Base-by-base conservation (phyloP, 163 green algal species). In the Scenedesmus sp. region DNA sequence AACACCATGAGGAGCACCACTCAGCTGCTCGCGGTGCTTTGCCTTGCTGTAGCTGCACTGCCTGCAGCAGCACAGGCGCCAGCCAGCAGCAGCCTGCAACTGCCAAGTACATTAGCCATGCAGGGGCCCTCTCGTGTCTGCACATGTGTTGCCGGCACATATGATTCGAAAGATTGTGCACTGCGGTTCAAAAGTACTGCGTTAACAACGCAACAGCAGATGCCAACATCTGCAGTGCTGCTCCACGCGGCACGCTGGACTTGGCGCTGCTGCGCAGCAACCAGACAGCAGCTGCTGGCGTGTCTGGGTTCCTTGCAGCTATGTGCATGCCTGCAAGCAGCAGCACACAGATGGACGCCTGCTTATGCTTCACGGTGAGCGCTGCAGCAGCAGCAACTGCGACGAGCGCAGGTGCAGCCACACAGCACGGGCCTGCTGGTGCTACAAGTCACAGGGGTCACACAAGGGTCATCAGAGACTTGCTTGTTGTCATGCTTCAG, bases 281-380 rank as follows among this genome's bases (percentile, higher is more conserved):
- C 30, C 83, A 88, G 51, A 79, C 83, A 37, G 83, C 83, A 51
- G 83, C 83, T 15, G 61, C 83, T 37, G 83, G n/a, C 5, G 37
- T 88, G 26, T 33, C 65, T 9, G 49, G 83, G 6, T 88, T 88
- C 83, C 83, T 88, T 20, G 42, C 49, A 20, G 42, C 53, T 3
- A 79, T 37, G 24, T 88, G 83, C 56, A 51, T 43, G 53, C 83
- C 83, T 22, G 30, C 83, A 33, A 79, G 78, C 78, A 83, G 24
- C 56, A 76, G 53, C 51, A 88, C 83, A 10, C n/a, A 51, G 12
- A 88, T 88, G 83, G 83, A 88, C n/a, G 37, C 51, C 18, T 88
- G 83, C 49, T 56, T 33, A 1, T 88, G 83, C 53, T 88, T 78
- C 13, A 79, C 26, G 35, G 83, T 88, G 37, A 44, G 81, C 35